Base-by-base conservation (phyloP, 2,329 filamentous ascomycete genomes). In the Eutypa lata region DNA sequence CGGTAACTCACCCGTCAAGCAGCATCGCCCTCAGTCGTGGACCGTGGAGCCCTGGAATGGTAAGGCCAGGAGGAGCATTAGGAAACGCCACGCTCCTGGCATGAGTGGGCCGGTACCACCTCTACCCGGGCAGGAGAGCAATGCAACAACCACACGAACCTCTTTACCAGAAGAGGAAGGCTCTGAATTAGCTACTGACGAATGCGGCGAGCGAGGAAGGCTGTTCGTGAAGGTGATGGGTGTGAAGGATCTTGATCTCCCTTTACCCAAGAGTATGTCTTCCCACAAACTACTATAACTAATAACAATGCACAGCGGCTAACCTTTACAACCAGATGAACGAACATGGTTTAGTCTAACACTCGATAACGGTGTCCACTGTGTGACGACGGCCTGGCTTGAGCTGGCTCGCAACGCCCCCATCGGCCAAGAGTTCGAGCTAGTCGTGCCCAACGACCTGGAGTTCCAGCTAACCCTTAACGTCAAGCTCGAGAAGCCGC, bases 161-260 rank as follows among this genome's bases (percentile, higher is more conserved):
- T 80, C 85, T 6, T 80, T 91, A 18, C 76, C 81, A 3, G 91
- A 96, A 65, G 84, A 88, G 55, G 88, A 90, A 19, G 71, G 75
- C 24, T 74, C 77, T 4, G 80, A 88, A 53, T 69, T 76, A 42
- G 73, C 77, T 5, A 81, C 82, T 10, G 88, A 90, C 51, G 92
- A 97, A 53, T 90, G 86, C 50, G 87, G 87, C 53, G 94, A 99
- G 72, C 81, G 94, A 61, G 94, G 94, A 10, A 81, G 94, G 55
- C 80, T 99, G 2, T 99, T 99, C 64, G 92, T 99, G 60, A 99
- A 99, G 76, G 94, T 99, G n/a, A 88, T 97, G 70, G 92, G 93
- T 44, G 91, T 97, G 58, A 97, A 97, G 71, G 92, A 97, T 63
- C 80, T 99, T 37, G 92, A 97, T 66, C 78, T 97, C 43, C 93